These are phyloP conservation scores for Udeniomyces megalosporus DNA, from an alignment of 768 basidiomycete species.

Conservation along the genomic window DNA sequence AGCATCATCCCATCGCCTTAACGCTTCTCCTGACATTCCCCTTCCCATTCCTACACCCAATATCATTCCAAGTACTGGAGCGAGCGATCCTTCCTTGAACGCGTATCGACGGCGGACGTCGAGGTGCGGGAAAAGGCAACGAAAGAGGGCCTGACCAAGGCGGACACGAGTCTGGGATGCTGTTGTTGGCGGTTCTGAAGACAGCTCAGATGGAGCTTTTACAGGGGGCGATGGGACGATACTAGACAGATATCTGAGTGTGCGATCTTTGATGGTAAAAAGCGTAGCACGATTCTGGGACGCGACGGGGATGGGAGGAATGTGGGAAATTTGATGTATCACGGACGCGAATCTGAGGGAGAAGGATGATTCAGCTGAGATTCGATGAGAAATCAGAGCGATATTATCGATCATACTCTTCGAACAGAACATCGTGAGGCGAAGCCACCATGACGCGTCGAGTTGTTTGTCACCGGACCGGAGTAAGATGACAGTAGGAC, in stretches of 20 bases:
- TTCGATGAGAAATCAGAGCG: too few relatives aligned
- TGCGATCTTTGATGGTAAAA: not conserved
- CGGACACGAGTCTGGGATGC: not conserved
- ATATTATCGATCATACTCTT: too few relatives aligned
- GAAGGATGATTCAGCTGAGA: too few relatives aligned
- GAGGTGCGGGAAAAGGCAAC: slow-evolving; percentile 70
- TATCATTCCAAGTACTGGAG: not conserved
- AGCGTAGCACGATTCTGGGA: not conserved
- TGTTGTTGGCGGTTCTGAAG: not conserved
- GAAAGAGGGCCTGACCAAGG: slow-evolving; percentile 44
- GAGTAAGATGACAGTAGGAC: too few relatives aligned
- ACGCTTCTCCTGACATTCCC: slow-evolving; percentile 45
- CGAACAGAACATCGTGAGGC: too few relatives aligned
- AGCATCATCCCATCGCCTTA: slow-evolving; percentile 25
- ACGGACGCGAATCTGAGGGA: not conserved
- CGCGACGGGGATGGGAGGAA: not conserved
- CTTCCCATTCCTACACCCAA: slow-evolving; percentile 7
- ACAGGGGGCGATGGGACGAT: too few relatives aligned
- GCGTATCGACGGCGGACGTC: slow-evolving; percentile 51
- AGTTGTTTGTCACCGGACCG: too few relatives aligned
- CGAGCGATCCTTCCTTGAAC: slow-evolving; percentile 7
- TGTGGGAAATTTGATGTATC: not conserved
- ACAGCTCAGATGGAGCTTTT: too few relatives aligned
- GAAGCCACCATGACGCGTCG: too few relatives aligned
- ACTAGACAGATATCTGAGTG: not conserved